Base-by-base conservation (phyloP, 345 rosid genomes). In the Leavenworthia alabamica region DNA sequence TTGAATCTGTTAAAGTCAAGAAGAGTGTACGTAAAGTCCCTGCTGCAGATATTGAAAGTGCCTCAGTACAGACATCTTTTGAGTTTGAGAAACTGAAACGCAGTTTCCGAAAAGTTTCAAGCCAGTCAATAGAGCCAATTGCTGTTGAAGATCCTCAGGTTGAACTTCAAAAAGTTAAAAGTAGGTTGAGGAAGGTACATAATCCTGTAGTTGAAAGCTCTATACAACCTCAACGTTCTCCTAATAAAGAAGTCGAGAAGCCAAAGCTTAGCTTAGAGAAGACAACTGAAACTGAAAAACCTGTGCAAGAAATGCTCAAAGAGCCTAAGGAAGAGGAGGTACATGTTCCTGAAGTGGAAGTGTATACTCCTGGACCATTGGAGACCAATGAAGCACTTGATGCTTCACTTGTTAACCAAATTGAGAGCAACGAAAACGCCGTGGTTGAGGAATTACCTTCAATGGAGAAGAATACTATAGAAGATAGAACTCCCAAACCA, bases 121-220 rank as follows among this genome's bases (percentile, higher is more conserved):
- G 67, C 70, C 82, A 78, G 75, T 72, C 83, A 28, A 68, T 68
- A 14, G 92, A 86, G 53, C 66, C 81, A n/a, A 57, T 77, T 2
- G 74, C 66, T 61, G 85, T 72, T 9, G 98, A 83, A 73, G 82
- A 82, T 77, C 89, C 90, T 54, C 92, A 84, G 64, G 75, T 40
- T 77, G 96, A 86, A 75, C 87, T 91, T 71, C 92, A 91, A 77
- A 91, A 91, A 74, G 92, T 88, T 46, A 91, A 91, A 69, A 87
- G 92, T 19, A 83, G 75, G 75, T 75, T 91, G 84, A 84, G 98
- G 78, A 91, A 82, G 73, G 92, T 91, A 57, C 90, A 86, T 57
- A 86, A 77, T 63, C 95, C 90, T 35, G 75, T 76, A 8, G 48
- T 81, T 40, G 96, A 82, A 51, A 82, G 66, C 72, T 71, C 83